These are phyloP conservation scores for Fusarium sp. DNA, from an alignment of 2,329 filamentous ascomycete species.

Conservation along the genomic window DNA sequence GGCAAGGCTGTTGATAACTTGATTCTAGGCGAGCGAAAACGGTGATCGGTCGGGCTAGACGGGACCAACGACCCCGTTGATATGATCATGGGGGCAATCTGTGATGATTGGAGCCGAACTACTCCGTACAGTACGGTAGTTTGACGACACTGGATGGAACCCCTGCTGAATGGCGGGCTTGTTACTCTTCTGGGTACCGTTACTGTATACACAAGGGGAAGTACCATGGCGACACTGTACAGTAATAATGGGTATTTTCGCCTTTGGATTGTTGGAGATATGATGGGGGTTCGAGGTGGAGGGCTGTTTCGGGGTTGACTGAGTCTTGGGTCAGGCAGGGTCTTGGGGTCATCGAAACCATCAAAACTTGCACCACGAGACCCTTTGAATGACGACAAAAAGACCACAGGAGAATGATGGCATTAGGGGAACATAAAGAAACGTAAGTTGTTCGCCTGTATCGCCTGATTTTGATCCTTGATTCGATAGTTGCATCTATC, in stretches of 20 bases:
- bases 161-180: constrained; percentile 1
- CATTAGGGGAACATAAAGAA: not conserved
- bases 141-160: constrained; percentile 6
- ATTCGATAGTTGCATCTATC: not conserved
- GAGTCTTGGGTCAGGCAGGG: constrained; percentile 15
- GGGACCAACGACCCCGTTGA: not conserved
- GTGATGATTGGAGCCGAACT: constrained; percentile 1
- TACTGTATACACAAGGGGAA: not conserved
- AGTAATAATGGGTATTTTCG: not conserved
- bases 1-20: not conserved
- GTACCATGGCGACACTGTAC: not conserved
- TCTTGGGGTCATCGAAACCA: constrained; percentile 32
- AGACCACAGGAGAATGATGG: not conserved
- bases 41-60: not conserved
- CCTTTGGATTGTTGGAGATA: not conserved
- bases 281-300: constrained; percentile 5
- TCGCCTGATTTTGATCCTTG: not conserved
- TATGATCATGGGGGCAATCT: constrained; percentile 6
- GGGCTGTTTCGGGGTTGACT: constrained; percentile 20
- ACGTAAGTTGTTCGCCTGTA: not conserved
- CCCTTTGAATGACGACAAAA: constrained; percentile 10
- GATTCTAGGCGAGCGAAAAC: not conserved
- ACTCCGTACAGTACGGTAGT: not conserved
- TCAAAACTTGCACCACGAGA: constrained; percentile 24
- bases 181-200: not conserved